Base-by-base conservation (phyloP, 129 eudicot genomes). In the Logfia minima region DNA sequence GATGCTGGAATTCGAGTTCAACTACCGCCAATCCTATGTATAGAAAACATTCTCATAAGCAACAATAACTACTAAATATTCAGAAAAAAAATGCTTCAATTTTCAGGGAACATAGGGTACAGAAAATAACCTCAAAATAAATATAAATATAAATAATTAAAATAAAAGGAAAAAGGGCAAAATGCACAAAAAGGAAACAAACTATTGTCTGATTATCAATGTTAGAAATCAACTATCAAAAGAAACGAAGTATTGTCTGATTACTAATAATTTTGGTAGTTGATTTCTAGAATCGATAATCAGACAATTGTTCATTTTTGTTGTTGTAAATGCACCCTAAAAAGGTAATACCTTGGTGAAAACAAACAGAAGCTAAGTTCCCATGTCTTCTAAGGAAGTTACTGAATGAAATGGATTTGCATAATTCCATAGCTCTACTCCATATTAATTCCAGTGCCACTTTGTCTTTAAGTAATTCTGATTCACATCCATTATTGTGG, bases 21-120 rank as follows among this genome's bases (percentile, higher is more conserved):
- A 87, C 99, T 39, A 95, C 88, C 21, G 97, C 96, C 70, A 85
- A 32, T 74, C 96, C 97, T 95, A 48, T 37, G 28, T 58, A 75
- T 23, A 45, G 52, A 75, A 71, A 31, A 41, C 56, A 80, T 67
- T 34, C 35, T 59, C 72, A 29, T 19, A 14, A 67, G 72, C 5
- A 37, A 8, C 45, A 4, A 29, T 66, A 9, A 67, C 28, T 22
- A 21, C 59, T 69, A 9, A 39, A 37, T 2, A 32, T 8, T 41
- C 3, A 4, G 18, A 14, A 41, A 22, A 0, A 71, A 34, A 52
- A 28, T 48, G 61, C 23, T 8, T 48, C 9, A 58, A 23, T 2
- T 59, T 24, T 61, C 53, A 23, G 70, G 18, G 43, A 19, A 34
- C 43, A 67, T 61, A 14, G 35, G 18, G 31, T 62, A 62, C n/a